Conservation (phyloP, 306 rosid genomes). For the Arachis stenosperma region DNA sequence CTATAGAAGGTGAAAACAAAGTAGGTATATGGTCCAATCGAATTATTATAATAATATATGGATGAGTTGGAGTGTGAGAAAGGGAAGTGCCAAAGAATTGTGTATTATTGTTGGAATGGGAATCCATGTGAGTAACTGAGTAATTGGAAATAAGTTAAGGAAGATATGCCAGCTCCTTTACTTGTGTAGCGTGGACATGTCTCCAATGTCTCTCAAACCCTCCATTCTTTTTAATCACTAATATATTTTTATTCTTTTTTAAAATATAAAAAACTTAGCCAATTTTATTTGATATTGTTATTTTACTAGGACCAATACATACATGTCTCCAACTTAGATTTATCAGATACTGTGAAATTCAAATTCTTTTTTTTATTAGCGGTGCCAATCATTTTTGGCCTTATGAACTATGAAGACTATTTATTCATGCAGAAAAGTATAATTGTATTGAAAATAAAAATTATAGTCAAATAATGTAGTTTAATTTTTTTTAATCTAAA, state of each 20-base stretch:
- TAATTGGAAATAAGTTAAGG: conserved; percentile 42
- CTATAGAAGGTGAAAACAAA: conserved; percentile 34
- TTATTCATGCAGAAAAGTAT: too few relatives aligned
- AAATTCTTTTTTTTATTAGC: too few relatives aligned
- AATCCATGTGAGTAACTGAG: conserved; percentile 65
- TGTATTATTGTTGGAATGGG: conserved; percentile 44
- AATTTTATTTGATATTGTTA: too few relatives aligned
- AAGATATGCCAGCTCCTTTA: conserved; percentile 69
- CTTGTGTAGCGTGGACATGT: conserved; percentile 53
- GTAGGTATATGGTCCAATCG: conserved; percentile 45
- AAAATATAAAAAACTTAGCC: too few relatives aligned
- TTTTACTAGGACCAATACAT: too few relatives aligned
- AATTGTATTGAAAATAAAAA: background rate
- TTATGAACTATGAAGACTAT: too few relatives aligned
- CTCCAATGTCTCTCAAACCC: conserved; percentile 42
- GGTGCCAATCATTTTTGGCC: too few relatives aligned
- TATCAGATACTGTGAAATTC: too few relatives aligned
- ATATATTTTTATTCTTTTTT: background rate
- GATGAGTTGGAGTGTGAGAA: conserved; percentile 54
- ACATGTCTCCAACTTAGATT: too few relatives aligned
- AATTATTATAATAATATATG: conserved; percentile 34
- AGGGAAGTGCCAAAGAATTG: conserved; percentile 43
- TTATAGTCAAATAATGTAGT: background rate
- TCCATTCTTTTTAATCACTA: conserved; percentile 27
- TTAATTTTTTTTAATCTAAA: conserved; percentile 24